Evolutionary conservation across 1,284 basidiomycete genomes (phyloP), one percentile per base, ranked within the genome.

Genomic region (Takashimella tepidaria): DNA sequence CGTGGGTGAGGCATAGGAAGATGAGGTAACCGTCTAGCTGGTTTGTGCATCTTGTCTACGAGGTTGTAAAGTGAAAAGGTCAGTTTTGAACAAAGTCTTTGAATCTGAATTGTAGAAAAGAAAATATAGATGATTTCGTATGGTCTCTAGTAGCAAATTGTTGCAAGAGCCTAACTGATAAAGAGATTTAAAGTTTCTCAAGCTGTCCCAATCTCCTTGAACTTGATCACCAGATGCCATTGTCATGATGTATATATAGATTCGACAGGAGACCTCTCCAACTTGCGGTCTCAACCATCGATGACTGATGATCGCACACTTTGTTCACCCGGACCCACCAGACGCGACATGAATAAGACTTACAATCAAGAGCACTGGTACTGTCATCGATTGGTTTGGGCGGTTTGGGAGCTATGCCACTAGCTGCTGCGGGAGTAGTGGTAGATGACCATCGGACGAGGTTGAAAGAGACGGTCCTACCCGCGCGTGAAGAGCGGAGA

Each of bases 281-380:
- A n/a, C n/a, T n/a, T n/a, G n/a, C n/a, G n/a, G n/a, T n/a, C n/a
- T n/a, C n/a, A n/a, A n/a, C n/a, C n/a, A n/a, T n/a, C n/a, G n/a
- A n/a, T n/a, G n/a, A n/a, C n/a, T n/a, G n/a, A n/a, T n/a, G n/a
- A n/a, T n/a, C n/a, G n/a, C n/a, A n/a, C n/a, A n/a, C n/a, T n/a
- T n/a, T n/a, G n/a, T n/a, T n/a, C n/a, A n/a, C n/a, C n/a, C n/a
- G n/a, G n/a, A n/a, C n/a, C n/a, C n/a, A n/a, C n/a, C n/a, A n/a
- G n/a, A n/a, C n/a, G n/a, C n/a, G n/a, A n/a, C n/a, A n/a, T n/a
- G n/a, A n/a, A n/a, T n/a, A n/a, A n/a, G n/a, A 85, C 80, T 95
- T 93, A 83, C 96, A 98, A 76, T 96, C 92, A 61, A 96, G 80
- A 10, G 95, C 95, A 26, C 88, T 91, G 0, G 93, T 97, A 44